Evolutionary conservation across 176 grass and related monocot genomes (phyloP).

Genomic region (Luzula sylvatica): DNA sequence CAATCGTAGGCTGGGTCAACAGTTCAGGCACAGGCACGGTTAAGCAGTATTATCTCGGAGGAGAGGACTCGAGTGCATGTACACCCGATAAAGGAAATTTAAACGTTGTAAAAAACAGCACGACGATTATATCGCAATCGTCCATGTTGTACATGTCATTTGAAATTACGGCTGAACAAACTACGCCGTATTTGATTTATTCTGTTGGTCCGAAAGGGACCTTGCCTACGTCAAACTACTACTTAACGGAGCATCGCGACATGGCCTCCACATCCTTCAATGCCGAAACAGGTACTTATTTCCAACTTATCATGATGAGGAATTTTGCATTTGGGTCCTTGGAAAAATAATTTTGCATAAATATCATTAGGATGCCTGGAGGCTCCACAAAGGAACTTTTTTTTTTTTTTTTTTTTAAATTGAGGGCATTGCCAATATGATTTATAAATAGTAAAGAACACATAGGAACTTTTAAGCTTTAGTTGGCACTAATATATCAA

Average conservation of each 20-base stretch:
- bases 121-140: slow-evolving; percentile 22
- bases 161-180: slow-evolving; percentile 42
- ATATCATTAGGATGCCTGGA: neutral
- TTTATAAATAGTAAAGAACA: too few relatives aligned
- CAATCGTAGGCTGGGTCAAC: slow-evolving; percentile 32
- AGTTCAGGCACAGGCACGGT: slow-evolving; percentile 6
- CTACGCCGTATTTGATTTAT: slow-evolving; percentile 58
- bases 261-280: slow-evolving; percentile 29
- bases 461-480: neutral
- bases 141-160: slow-evolving; percentile 65
- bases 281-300: slow-evolving; percentile 37
- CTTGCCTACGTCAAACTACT: slow-evolving; percentile 27
- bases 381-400: neutral
- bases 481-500: too few relatives aligned
- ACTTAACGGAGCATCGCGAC: slow-evolving; percentile 30
- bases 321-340: neutral
- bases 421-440: too few relatives aligned
- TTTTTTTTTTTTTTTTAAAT: too few relatives aligned
- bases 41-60: slow-evolving; percentile 47
- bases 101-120: slow-evolving; percentile 31
- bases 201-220: slow-evolving; percentile 29
- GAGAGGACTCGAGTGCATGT: slow-evolving; percentile 31
- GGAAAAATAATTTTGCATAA: neutral
- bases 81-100: slow-evolving; percentile 53
- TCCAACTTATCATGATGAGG: neutral